Percentiles rank a stretch among this genome's conserved stretches.
Conservation (phyloP, 805 yeast genomes). For the Schwanniomyces occidentalis region DNA sequence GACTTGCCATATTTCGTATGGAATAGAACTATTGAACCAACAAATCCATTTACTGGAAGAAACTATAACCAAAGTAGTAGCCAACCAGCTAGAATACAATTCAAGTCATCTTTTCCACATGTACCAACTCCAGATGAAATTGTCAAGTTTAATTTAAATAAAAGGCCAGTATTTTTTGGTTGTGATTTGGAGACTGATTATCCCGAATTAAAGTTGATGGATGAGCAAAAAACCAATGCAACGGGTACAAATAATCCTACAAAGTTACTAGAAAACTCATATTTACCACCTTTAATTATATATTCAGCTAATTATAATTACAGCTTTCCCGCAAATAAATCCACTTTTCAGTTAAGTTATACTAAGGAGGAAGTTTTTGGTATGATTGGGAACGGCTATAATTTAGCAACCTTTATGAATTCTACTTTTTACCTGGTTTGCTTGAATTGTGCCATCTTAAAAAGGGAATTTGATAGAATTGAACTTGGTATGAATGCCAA, state of each 20-base stretch:
- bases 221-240: neutral
- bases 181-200: constrained; percentile 38
- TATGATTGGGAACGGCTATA: constrained; percentile 54
- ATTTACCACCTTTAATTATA: constrained; percentile 54
- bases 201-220: constrained; percentile 13
- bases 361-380: constrained; percentile 39
- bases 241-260: neutral
- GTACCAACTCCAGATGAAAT: constrained; percentile 32
- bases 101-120: constrained; percentile 31
- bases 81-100: neutral
- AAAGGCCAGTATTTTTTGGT: constrained; percentile 41
- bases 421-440: constrained; percentile 48
- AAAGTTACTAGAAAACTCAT: constrained; percentile 1
- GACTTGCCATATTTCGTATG: constrained; percentile 15
- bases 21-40: neutral
- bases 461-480: constrained; percentile 48
- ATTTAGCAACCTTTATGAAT: constrained; percentile 48
- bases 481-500: constrained; percentile 5
- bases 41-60: neutral
- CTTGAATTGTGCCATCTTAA: constrained; percentile 57
- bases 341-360: constrained; percentile 60
- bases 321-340: constrained; percentile 49
- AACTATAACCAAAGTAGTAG: neutral
- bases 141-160: constrained; percentile 16
- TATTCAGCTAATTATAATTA: constrained; percentile 49